Evolutionary conservation across 2,329 filamentous ascomycete species (phyloP), one percentile per base, ranked within the genome.

Genomic region (Cercospora sp.): DNA sequence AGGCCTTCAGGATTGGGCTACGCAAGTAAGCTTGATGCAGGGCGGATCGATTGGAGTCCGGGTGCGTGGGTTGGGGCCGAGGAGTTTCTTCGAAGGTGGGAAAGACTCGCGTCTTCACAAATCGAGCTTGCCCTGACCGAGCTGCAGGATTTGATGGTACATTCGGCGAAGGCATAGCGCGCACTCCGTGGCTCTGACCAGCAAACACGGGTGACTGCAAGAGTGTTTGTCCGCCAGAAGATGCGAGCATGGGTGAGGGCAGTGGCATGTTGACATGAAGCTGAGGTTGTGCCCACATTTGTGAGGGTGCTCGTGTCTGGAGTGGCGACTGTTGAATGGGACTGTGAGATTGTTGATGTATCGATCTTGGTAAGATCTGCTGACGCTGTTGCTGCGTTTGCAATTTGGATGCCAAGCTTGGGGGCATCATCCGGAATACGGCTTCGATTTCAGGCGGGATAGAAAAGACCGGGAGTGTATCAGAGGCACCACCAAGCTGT

Each of bases 11-110:
- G 0, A 80, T 71, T 3, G 87, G 87, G 71, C 84, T 87, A 26
- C 83, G 83, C 30, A 89, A 79, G 73, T 87, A 81, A 55, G 84
- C 83, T 76, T 89, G 86, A 73, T 90, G 88, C 7, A 90, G 79
- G n/a, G 82, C 84, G 30, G 80, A 81, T 7, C 80, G 74, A 26
- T 78, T 76, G 20, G 86, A 83, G 66, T 84, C 79, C 3, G 84
- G 81, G 26, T 79, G 74, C 10, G 79, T 77, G 33, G 80, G 80
- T 67, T 80, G 78, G 3, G 79, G 69, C 26, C 71, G 69, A 7
- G 78, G 79, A 40, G 65, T 59, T 18, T 71, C 67, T 9, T 67
- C 55, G 9, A 60, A 57, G 8, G 55, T 60, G 30, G 73, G 74
- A 42, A 76, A 68, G 18, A 74, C 31, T 23, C 45, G 60, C 60